phyloP scores from a whole-genome alignment of 805 yeast species.

The Jamesozyma hellenica region DNA sequence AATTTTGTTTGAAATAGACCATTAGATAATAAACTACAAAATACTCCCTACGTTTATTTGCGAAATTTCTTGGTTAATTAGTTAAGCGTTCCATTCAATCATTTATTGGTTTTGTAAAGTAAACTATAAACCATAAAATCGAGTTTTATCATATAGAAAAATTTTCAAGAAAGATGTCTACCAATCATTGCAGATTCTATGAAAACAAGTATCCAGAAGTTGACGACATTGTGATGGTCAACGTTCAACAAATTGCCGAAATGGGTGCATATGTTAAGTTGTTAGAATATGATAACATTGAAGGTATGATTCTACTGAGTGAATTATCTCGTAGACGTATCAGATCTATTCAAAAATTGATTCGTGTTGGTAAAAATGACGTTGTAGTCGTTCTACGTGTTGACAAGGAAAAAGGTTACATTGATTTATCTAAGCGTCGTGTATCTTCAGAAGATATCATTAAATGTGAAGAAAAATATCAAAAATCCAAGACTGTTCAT shows the following conservation, averaged over 20 bases:
- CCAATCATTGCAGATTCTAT: constrained; percentile 88
- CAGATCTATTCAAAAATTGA: constrained; percentile 91
- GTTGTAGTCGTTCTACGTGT: constrained; percentile 97
- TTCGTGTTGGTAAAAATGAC: constrained; percentile 96
- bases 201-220: constrained; percentile 98
- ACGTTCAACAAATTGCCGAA: constrained; percentile 96
- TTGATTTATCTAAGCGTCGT: constrained; percentile 94
- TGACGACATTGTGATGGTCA: constrained; percentile 98
- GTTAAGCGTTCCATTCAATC: too few relatives aligned
- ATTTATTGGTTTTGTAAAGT: too few relatives aligned
- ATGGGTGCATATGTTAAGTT: constrained; percentile 98
- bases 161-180: constrained; percentile 45
- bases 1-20: too few relatives aligned
- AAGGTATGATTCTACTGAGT: constrained; percentile 93
- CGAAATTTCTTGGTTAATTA: too few relatives aligned
- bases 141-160: too few relatives aligned
- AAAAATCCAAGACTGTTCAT: constrained; percentile 94
- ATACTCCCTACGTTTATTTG: too few relatives aligned
- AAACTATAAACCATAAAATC: too few relatives aligned
- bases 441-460: constrained; percentile 96
- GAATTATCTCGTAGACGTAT: constrained; percentile 98
- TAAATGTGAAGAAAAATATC: constrained; percentile 95
- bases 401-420: constrained; percentile 96
- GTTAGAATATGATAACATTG: constrained; percentile 94
- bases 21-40: too few relatives aligned